Evolutionary conservation across 2,329 filamentous ascomycete species (phyloP), one percentile per base, ranked within the genome.

Genomic region (Magnaporthiopsis poae): DNA sequence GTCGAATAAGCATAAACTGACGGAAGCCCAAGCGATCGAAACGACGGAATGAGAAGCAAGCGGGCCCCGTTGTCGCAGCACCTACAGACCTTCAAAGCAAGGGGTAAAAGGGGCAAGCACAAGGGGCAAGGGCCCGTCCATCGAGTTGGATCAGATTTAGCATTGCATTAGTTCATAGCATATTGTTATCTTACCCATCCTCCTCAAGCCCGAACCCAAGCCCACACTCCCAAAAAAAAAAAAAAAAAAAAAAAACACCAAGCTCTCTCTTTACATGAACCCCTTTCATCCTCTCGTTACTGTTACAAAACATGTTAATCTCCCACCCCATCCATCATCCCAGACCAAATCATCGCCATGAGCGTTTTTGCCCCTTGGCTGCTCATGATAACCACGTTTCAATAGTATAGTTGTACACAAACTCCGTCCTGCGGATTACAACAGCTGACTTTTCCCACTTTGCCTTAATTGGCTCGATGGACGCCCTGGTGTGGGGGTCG

Each of bases 141-240:
- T n/a, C n/a, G n/a, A 18, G 46, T 4, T 56, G 46, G 5, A 56
- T 56, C 46, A 25, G 46, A 56, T 56, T 56, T 31, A 18, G 11
- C 60, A 61, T 29, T 33, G 60, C 60, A 61, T 61, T 61, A 61
- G 60, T 61, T 61, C 60, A 31, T 61, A 56, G 15, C 25, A 61
- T 61, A 61, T 33, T 21, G 5, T 29, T 25, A 31, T 61, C 31
- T 61, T 29, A 29, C 31, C 31, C 31, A 8, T n/a, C 59, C 18
- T 31, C 31, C 31, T n/a, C 46, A 25, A 56, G 21, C n/a, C 46
- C 46, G 21, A 56, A 56, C 21, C 46, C 46, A 56, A 56, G 21
- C n/a, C 46, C 46, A 21, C 46, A 7, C 27, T 56, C 39, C 18
- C 27, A 27, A 27, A 2, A 25, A 56, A 36, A 52, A 56, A 56